phyloP scores from a whole-genome alignment of 345 rosid species.

The Syzygium jambos region DNA sequence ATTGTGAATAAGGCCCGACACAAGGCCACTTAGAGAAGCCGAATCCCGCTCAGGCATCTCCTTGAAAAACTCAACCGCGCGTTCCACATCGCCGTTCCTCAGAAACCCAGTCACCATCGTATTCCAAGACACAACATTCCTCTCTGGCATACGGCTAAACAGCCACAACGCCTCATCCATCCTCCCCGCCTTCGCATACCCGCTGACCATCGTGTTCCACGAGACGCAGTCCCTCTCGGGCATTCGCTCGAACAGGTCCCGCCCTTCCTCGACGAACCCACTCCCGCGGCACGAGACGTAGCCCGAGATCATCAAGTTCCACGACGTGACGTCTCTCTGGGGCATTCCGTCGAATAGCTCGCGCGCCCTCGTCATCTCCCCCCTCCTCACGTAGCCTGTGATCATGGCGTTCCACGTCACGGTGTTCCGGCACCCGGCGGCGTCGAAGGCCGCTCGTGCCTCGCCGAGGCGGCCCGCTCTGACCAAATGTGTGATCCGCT shows the following conservation, averaged over 20 bases:
- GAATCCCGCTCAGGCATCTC: conserved; percentile 45
- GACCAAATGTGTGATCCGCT: conserved; percentile 33
- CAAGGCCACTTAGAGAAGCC: conserved; percentile 43
- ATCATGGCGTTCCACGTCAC: conserved; percentile 72
- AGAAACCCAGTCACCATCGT: conserved; percentile 59
- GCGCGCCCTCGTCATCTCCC: conserved; percentile 30
- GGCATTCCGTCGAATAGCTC: conserved; percentile 47
- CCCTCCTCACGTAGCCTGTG: conserved; percentile 37
- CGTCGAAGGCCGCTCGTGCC: conserved; percentile 44
- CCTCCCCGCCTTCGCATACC: conserved; percentile 53
- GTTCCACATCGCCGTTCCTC: conserved; percentile 33
- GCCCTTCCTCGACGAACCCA: conserved; percentile 39
- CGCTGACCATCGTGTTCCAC: conserved; percentile 79
- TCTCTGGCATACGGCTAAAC: conserved; percentile 41
- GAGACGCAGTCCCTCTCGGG: conserved; percentile 42
- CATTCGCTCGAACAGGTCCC: conserved; percentile 56
- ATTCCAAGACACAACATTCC: conserved; percentile 41
- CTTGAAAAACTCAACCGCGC: conserved; percentile 38
- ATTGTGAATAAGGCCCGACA: conserved; percentile 54
- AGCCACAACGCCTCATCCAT: conserved; percentile 42
- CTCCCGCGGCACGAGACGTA: conserved; percentile 38
- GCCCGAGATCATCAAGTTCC: conserved; percentile 64
- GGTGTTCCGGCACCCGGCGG: conserved; percentile 18
- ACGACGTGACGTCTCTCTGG: conserved; percentile 38
- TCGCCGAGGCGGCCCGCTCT: conserved; percentile 33